Base-by-base conservation (phyloP, 257 asterid species). In the Euphrasia confusa region DNA sequence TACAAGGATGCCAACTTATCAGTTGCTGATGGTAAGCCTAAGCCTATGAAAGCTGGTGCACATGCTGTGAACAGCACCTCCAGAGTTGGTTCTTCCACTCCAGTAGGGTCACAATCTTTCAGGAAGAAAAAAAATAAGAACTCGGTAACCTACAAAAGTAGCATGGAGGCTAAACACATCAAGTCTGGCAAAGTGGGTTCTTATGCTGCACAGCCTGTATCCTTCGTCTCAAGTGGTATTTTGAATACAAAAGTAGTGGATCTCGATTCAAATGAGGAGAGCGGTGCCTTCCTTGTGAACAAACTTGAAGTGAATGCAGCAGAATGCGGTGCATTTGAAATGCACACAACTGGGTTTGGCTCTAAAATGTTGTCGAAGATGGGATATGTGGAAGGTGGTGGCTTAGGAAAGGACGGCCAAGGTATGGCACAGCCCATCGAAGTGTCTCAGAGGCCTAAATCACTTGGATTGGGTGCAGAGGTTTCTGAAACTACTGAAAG, bases 291-390 rank as follows among this genome's bases (percentile, higher is more conserved):
- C 63, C 66, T 0, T 4, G 86, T 72, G 67, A 73, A 28, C 48
- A 82, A 79, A 70, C 54, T 30, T 21, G 68, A 21, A n/a, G 55
- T 83, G 18, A 70, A 54, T 63, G 58, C 84, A 15, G 69, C 52
- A 26, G 78, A 80, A 61, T 79, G 74, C 32, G 94, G 88, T 64
- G 80, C 96, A 44, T 93, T 93, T 47, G 99, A 93, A 78, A 57
- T 81, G 86, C 99, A 89, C 77, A 93, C 99, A 0, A 93, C 95
- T 33, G 99, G 99, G 37, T 89, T 93, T 71, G 99, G 99, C 39
- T 93, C 97, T 28, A 93, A 84, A 81, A 87, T 89, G 94, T 49
- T 93, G 95, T 97, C 97, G 47, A 93, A 89, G 80, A 89, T 89
- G 99, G 99, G 99, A 54, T 89, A 74, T 63, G 74, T 85, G 27